Conservation (phyloP, 1,284 basidiomycete species). For the Naganishia sp. region DNA sequence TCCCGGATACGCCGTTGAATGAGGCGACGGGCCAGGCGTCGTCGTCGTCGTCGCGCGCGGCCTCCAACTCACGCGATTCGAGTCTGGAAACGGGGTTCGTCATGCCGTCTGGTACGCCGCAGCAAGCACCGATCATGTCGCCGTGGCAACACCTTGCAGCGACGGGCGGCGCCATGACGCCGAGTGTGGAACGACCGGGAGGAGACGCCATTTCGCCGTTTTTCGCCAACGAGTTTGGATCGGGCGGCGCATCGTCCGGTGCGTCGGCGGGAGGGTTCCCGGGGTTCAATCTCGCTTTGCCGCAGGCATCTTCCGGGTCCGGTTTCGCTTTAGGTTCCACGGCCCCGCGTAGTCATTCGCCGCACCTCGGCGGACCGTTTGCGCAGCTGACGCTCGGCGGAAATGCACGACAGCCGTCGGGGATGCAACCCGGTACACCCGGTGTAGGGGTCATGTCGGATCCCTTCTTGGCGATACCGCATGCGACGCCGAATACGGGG, state of each 20-base stretch:
- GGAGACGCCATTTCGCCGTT: constrained; percentile 34
- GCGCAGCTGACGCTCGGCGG: constrained; percentile 50
- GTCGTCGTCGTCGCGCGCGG: too few relatives aligned
- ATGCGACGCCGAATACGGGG: background rate
- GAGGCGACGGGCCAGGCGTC: constrained; percentile 1
- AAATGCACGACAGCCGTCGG: constrained; percentile 1
- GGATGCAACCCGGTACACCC: constrained; percentile 1
- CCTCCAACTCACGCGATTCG: too few relatives aligned
- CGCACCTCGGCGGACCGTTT: constrained; percentile 52
- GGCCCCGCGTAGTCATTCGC: constrained; percentile 38
- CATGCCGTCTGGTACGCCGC: too few relatives aligned
- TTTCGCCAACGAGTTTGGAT: constrained; percentile 6
- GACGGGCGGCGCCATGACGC: constrained; percentile 52
- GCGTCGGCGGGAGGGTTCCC: constrained; percentile 13
- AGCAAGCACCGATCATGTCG: constrained; percentile 33
- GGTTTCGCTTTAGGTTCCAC: background rate
- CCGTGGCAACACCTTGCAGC: constrained; percentile 53
- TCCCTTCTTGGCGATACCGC: constrained; percentile 19
- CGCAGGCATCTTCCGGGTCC: constrained; percentile 16
- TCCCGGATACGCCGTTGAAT: constrained; percentile 21
- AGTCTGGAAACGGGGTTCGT: background rate
- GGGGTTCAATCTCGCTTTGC: constrained; percentile 5
- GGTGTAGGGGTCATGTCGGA: constrained; percentile 19
- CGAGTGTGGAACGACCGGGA: constrained; percentile 42
- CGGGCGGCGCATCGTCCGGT: background rate